Percentiles rank a stretch among this genome's conserved stretches.
These are phyloP conservation scores for Aphanomyces invadans DNA, from an alignment of 352 stramenopile genomes.

Conservation along the genomic window DNA sequence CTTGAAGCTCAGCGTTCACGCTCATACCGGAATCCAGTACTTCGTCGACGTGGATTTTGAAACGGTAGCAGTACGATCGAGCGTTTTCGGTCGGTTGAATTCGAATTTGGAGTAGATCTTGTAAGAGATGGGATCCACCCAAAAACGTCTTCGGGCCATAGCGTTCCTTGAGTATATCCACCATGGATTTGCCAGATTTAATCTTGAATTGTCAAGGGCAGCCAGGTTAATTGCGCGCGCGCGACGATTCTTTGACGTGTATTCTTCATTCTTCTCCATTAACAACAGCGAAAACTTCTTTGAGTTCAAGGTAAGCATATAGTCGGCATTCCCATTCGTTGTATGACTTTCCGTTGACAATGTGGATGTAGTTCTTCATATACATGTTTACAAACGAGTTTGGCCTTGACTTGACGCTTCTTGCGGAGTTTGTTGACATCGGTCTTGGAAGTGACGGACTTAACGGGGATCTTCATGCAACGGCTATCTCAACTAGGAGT, in stretches of 20 bases:
- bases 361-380: neutral
- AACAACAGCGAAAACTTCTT: neutral
- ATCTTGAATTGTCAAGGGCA: neutral
- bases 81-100: neutral
- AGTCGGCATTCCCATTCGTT: neutral
- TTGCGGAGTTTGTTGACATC: neutral
- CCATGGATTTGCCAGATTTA: neutral
- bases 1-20: neutral
- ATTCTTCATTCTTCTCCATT: neutral
- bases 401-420: neutral
- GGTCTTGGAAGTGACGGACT: neutral
- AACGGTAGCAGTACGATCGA: neutral
- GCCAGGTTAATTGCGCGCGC: neutral
- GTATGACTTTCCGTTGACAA: neutral
- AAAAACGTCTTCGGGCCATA: neutral
- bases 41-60: neutral
- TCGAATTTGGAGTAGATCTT: neutral
- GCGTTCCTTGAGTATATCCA: neutral
- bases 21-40: neutral
- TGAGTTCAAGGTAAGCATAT: constrained; percentile 1
- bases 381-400: too few relatives aligned
- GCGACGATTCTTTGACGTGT: neutral
- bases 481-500: neutral
- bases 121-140: neutral
- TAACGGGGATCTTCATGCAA: neutral